These are phyloP conservation scores for Lepraria neglecta DNA, from an alignment of 495 filamentous ascomycete species.

Conservation along the genomic window DNA sequence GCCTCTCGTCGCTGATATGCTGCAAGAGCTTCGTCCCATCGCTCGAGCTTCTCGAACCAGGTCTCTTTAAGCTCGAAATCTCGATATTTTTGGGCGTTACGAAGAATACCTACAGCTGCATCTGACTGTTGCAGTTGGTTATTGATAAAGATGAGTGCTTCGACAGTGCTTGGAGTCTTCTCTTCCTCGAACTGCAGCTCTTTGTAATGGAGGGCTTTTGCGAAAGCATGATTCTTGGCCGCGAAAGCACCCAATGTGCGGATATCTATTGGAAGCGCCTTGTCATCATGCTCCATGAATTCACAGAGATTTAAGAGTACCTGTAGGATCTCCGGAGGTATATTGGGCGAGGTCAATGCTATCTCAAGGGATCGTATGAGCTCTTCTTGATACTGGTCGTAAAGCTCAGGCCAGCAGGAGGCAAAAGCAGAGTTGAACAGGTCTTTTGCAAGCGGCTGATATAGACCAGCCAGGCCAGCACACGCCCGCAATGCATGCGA, in stretches of 20 bases:
- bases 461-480: constrained; percentile 81
- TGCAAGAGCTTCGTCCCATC: constrained; percentile 95
- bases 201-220: constrained; percentile 97
- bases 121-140: constrained; percentile 97
- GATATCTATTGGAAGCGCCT: constrained; percentile 95
- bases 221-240: constrained; percentile 91
- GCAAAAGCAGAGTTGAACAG: constrained; percentile 98
- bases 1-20: constrained; percentile 77
- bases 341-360: constrained; percentile 84
- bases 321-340: constrained; percentile 90
- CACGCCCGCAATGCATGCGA: constrained; percentile 91
- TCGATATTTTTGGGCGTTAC: constrained; percentile 88
- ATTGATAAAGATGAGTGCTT: constrained; percentile 96
- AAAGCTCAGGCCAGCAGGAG: constrained; percentile 97
- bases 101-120: constrained; percentile 91
- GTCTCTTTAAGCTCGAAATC: constrained; percentile 93
- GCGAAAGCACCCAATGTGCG: constrained; percentile 86
- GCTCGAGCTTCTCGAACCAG: constrained; percentile 96
- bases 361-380: constrained; percentile 91
- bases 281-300: constrained; percentile 99
- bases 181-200: constrained; percentile 97
- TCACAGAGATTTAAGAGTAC: constrained; percentile 93
- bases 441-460: constrained; percentile 84
- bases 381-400: constrained; percentile 91
- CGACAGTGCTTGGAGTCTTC: constrained; percentile 89